Conservation (phyloP, 352 stramenopile species). For the Globisporangium alternatum region DNA sequence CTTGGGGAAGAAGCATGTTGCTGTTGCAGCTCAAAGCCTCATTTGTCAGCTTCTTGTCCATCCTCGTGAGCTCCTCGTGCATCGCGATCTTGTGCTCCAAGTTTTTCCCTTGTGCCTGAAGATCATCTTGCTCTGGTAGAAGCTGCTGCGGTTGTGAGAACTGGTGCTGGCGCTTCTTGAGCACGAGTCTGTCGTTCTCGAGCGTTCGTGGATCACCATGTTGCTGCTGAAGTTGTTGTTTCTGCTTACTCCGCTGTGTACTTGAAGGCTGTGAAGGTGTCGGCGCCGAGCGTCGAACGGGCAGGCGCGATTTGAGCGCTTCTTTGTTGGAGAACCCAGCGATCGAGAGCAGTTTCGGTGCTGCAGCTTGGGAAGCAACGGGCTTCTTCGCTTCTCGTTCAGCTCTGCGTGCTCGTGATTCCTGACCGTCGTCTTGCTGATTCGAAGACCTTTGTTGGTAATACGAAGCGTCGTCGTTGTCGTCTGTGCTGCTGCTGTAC, state of each 20-base stretch:
- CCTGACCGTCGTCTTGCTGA: background rate
- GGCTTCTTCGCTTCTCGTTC: conserved; percentile 1
- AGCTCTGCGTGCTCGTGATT: background rate
- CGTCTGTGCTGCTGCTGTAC: background rate
- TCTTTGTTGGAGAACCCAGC: conserved; percentile 20
- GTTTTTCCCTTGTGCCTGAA: background rate
- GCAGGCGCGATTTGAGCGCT: conserved; percentile 16
- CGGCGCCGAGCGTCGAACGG: background rate
- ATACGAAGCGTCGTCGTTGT: conserved; percentile 1
- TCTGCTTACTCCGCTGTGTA: background rate
- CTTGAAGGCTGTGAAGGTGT: background rate
- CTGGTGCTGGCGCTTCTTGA: conserved; percentile 11
- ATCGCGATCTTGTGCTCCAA: conserved; percentile 24
- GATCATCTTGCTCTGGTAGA: background rate
- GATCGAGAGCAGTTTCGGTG: conserved; percentile 18
- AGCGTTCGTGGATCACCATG: conserved; percentile 1
- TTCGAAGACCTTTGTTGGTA: background rate
- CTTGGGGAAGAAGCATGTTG: conserved; percentile 8
- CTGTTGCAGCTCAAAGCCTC: background rate
- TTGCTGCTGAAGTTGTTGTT: conserved; percentile 10
- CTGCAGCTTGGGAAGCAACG: background rate
- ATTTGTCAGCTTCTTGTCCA: conserved; percentile 8
- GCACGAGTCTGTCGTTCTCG: background rate
- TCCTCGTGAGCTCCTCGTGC: conserved; percentile 15
- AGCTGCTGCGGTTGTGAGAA: conserved; percentile 17